Conservation (phyloP, 2,329 filamentous ascomycete genomes). For the Phyllosticta capitalensis region DNA sequence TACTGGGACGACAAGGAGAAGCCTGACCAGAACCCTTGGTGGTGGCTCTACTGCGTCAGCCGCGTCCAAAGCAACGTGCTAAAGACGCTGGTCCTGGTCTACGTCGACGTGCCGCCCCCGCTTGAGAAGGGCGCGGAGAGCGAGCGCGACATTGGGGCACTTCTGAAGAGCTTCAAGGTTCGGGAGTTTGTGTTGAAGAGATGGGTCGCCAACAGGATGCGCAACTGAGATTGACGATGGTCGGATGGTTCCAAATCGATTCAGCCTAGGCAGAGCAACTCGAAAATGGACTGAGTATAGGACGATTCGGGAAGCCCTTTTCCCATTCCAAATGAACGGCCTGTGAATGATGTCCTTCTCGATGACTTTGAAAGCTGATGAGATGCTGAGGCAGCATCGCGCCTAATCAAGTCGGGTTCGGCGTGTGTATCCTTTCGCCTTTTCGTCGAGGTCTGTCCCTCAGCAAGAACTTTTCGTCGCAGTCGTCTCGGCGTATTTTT, state of each 20-base stretch:
- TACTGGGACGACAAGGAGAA: constrained; percentile 57
- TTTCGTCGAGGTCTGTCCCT: too few relatives aligned
- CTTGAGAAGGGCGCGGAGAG: constrained; percentile 34
- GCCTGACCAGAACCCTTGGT: constrained; percentile 52
- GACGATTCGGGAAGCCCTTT: neutral
- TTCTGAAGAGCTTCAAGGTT: constrained; percentile 63
- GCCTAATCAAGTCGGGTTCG: neutral
- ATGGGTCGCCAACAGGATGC: constrained; percentile 71
- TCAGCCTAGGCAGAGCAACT: neutral
- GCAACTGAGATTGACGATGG: neutral
- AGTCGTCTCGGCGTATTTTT: too few relatives aligned
- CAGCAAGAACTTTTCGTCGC: too few relatives aligned
- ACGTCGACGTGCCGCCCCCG: constrained; percentile 80
- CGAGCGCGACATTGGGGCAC: constrained; percentile 41
- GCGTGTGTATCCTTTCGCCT: neutral
- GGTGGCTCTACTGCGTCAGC: constrained; percentile 81
- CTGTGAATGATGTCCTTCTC: neutral
- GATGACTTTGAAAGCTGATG: neutral
- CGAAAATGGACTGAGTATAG: neutral
- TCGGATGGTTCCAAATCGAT: neutral
- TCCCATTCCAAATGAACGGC: neutral
- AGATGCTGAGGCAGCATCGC: neutral
- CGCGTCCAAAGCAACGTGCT: constrained; percentile 81
- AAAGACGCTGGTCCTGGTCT: constrained; percentile 82
- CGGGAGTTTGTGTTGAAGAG: constrained; percentile 72